Conservation (phyloP, 352 stramenopile species). For the Phytophthora hybrid region DNA sequence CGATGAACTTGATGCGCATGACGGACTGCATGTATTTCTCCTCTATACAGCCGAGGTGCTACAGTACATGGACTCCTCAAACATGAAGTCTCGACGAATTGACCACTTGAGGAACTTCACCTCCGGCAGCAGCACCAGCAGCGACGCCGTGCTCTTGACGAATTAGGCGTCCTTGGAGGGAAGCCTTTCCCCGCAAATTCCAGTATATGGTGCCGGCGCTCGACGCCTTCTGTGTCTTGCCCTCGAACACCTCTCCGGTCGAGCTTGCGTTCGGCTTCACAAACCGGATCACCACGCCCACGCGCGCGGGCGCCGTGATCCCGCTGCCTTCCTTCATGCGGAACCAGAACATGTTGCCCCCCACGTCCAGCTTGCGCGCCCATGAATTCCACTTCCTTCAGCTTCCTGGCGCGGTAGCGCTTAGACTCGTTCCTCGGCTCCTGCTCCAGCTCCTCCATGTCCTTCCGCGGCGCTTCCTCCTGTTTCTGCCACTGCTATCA, state of each 20-base stretch:
- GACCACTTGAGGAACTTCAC: conserved; percentile 59
- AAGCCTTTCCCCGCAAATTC: conserved; percentile 50
- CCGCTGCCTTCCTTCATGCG: conserved; percentile 33
- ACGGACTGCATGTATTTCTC: conserved; percentile 61
- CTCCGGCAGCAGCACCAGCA: conserved; percentile 46
- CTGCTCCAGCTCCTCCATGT: conserved; percentile 14
- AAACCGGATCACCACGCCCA: conserved; percentile 44
- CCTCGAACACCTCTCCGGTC: conserved; percentile 45
- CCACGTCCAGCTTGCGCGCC: conserved; percentile 30
- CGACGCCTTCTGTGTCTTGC: conserved; percentile 34
- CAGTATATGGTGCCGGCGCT: conserved; percentile 40
- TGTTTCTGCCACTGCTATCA: conserved; percentile 19
- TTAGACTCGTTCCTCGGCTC: background rate
- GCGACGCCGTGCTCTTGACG: conserved; percentile 43
- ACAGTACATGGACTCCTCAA: conserved; percentile 80
- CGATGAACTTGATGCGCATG: conserved; percentile 83
- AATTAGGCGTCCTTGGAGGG: conserved; percentile 63
- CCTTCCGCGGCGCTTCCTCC: conserved; percentile 19
- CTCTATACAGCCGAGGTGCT: conserved; percentile 59
- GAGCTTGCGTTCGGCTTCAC: conserved; percentile 32
- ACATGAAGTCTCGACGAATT: conserved; percentile 56
- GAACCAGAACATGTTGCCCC: conserved; percentile 56
- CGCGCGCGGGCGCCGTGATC: conserved; percentile 24
- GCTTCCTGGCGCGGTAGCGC: conserved; percentile 20
- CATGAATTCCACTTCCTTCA: too few relatives aligned